Evolutionary conservation across 768 basidiomycete genomes (phyloP), one percentile per base, ranked within the genome.

Genomic region (Favolaschia claudopus): DNA sequence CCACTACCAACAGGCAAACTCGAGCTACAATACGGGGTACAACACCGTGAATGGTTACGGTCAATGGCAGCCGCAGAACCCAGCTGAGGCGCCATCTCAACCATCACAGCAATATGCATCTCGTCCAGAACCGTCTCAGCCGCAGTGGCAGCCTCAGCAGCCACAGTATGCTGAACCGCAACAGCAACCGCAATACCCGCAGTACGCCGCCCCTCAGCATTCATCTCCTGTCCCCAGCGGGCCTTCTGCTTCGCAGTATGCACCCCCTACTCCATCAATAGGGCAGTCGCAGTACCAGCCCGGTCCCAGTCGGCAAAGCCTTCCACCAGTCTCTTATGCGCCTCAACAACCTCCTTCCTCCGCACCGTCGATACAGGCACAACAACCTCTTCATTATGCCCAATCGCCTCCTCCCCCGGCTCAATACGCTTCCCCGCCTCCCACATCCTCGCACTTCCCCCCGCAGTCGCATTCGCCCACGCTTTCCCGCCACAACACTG

Each of bases 1-100:
- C 59, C 52, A 76, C 28, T 74, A 81, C 66, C 75, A 77, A 40
- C 64, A 75, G 55, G 53, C 65, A 20, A 60, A 68, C 33, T 40
- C 72, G 24, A 63, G 47, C 34, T 69, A 73, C 56, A 66, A 44
- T 25, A 58, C 64, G 60, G 69, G 66, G 33, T 68, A 56, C 52
- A 70, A 60, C 59, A 66, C 63, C 13, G 69, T 38, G 50, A 71
- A 69, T 45, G 71, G 69, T 24, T 74, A 77, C 56, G 60, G 47
- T 44, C 77, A 77, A 57, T 80, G 78, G 76, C 64, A 68, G n/a
- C 67, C 65, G 17, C 69, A 51, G 33, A 63, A 69, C 42, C 34
- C 71, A 19, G 53, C 65, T 24, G 46, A 53, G 28, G 43, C 62
- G 24, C 53, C 71, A 6, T 34, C 65, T 24, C 48, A 58, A 27